Conservation (phyloP, 108 stramenopile genomes). For the Nitzschia inconspicua region DNA sequence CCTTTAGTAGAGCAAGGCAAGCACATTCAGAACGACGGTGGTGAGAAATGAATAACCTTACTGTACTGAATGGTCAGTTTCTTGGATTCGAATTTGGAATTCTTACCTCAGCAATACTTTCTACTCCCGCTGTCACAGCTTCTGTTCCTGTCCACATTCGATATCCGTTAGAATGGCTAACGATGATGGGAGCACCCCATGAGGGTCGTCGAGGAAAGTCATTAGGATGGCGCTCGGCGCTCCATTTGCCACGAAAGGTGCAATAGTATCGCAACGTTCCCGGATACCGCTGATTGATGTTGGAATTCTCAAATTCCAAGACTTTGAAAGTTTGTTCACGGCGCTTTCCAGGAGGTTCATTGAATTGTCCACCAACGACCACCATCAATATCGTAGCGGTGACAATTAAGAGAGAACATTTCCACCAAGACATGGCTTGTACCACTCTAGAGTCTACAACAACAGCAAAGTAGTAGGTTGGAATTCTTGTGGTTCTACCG, state of each 20-base stretch:
- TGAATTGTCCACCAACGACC: conserved; percentile 28
- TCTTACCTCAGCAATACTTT: conserved; percentile 43
- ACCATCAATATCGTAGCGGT: no score
- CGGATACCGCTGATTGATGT: conserved; percentile 25
- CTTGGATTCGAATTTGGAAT: neutral
- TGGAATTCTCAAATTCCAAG: conserved; percentile 23
- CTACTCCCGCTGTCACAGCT: conserved; percentile 37
- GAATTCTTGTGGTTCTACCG: no score
- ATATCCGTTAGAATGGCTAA: conserved; percentile 34
- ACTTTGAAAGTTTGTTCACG: conserved; percentile 30
- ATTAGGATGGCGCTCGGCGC: conserved; percentile 29
- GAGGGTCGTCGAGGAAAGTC: conserved; percentile 33
- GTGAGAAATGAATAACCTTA: neutral
- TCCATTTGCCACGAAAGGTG: conserved; percentile 52
- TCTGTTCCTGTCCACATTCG: conserved; percentile 41
- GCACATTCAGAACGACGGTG: neutral
- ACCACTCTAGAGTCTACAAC: neutral
- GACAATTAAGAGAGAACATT: no score
- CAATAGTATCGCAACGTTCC: conserved; percentile 39
- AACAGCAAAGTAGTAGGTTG: no score
- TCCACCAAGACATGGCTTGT: neutral
- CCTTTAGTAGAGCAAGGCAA: conserved; percentile 11
- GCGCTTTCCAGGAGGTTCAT: conserved; percentile 27
- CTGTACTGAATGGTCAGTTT: no score
- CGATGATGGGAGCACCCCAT: conserved; percentile 26